Percentiles rank a stretch among this genome's conserved stretches.
Conservation (phyloP, 1,284 basidiomycete genomes). For the Leccinum pallidistipes region DNA sequence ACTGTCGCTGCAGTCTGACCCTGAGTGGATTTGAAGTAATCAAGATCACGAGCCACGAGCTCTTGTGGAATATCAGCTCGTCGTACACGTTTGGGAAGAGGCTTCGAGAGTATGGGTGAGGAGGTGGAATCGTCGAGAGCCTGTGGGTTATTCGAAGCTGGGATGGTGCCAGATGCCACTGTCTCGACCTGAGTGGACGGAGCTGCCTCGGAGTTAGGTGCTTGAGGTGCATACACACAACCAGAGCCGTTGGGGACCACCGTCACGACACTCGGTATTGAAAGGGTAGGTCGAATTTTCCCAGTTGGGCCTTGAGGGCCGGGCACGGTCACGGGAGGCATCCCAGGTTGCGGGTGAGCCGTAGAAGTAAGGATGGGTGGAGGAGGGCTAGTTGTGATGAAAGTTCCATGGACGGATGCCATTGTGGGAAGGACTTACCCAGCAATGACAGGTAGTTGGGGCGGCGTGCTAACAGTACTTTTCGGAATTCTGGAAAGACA, state of each 20-base stretch:
- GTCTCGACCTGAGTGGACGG: not conserved
- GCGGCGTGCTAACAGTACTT: not conserved
- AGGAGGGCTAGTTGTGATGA: constrained; percentile 4
- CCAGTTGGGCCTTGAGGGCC: not conserved
- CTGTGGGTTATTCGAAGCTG: not conserved
- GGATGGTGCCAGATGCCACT: not conserved
- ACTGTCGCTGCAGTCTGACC: not conserved
- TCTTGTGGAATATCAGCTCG: constrained; percentile 27
- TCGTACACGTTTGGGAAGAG: constrained; percentile 29
- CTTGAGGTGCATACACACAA: not conserved
- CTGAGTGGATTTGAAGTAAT: constrained; percentile 31
- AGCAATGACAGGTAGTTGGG: not conserved
- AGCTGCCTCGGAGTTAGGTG: constrained; percentile 1
- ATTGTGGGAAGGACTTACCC: constrained; percentile 16
- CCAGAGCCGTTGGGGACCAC: not conserved
- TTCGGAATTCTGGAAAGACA: not conserved
- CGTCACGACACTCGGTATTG: not conserved
- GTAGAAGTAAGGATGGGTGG: not conserved
- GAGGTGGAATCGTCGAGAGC: not conserved
- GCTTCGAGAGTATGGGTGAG: constrained; percentile 13
- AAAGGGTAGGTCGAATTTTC: not conserved
- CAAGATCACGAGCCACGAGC: constrained; percentile 31
- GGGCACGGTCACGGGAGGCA: not conserved
- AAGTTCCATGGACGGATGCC: not conserved
- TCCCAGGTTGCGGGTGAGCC: not conserved